Percentiles rank a stretch among this genome's conserved stretches.
Evolutionary conservation across 495 filamentous ascomycete genomes (phyloP).

Genomic region (Tirmania nivea): DNA sequence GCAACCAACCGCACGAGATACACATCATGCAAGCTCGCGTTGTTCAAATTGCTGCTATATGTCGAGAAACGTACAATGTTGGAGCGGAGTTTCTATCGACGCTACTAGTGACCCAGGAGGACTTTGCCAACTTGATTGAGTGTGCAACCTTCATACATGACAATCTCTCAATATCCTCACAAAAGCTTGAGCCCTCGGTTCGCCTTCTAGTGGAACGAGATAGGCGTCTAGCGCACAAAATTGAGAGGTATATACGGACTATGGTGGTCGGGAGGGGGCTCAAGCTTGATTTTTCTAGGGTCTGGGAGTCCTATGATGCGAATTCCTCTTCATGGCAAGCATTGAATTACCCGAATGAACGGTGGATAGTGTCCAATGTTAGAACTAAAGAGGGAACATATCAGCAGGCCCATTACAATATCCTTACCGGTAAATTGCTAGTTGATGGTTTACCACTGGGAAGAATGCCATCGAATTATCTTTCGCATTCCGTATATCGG

Average conservation of each 20-base stretch:
- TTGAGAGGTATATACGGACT: neutral
- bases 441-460: constrained; percentile 32
- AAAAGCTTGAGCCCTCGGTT: neutral
- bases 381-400: neutral
- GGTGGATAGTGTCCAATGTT: neutral
- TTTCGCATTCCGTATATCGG: constrained; percentile 19
- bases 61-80: constrained; percentile 16
- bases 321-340: too few relatives aligned
- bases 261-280: neutral
- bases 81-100: neutral
- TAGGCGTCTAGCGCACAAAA: neutral
- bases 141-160: constrained; percentile 24
- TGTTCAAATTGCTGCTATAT: constrained; percentile 13
- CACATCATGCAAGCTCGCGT: too few relatives aligned
- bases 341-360: neutral
- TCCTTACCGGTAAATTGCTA: constrained; percentile 34
- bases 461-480: constrained; percentile 29
- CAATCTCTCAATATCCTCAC: constrained; percentile 3
- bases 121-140: constrained; percentile 22
- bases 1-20: neutral
- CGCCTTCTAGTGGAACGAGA: neutral
- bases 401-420: constrained; percentile 27
- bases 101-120: constrained; percentile 7
- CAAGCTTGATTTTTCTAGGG: neutral
- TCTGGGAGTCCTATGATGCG: neutral